These are phyloP conservation scores for Phoenix dactylifera DNA, from an alignment of 176 grass and related monocot species.

Conservation along the genomic window DNA sequence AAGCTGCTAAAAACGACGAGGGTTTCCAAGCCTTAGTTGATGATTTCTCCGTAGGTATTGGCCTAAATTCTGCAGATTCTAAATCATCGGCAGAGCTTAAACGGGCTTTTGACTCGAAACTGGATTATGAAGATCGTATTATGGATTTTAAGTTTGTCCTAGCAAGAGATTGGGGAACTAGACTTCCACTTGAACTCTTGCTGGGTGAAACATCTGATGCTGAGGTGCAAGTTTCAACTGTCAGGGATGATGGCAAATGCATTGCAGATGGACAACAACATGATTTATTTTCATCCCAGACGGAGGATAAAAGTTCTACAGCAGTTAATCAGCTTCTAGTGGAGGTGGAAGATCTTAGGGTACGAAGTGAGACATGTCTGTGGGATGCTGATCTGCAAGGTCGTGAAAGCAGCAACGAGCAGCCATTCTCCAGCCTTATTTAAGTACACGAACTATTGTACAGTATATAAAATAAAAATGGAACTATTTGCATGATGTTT, in stretches of 20 bases:
- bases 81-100: not conserved
- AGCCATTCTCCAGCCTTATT: constrained; percentile 36
- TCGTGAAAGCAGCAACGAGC: constrained; percentile 18
- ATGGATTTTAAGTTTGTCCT: constrained; percentile 20
- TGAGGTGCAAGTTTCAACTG: constrained; percentile 26
- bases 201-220: constrained; percentile 35
- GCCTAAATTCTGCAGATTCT: constrained; percentile 2
- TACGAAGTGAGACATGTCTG: constrained; percentile 2
- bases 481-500: too few relatives aligned
- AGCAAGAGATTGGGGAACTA: constrained; percentile 11
- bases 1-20: constrained; percentile 11
- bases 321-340: constrained; percentile 2
- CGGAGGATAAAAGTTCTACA: not conserved
- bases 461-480: not conserved
- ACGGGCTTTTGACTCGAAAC: constrained; percentile 17
- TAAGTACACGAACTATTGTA: constrained; percentile 12
- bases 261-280: too few relatives aligned
- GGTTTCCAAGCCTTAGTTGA: not conserved
- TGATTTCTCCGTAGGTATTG: constrained; percentile 8
- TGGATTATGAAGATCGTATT: constrained; percentile 21
- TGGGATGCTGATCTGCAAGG: not conserved
- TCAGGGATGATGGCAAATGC: not conserved
- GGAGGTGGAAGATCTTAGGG: constrained; percentile 16
- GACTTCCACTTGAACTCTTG: constrained; percentile 41
- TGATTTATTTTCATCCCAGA: too few relatives aligned